A percentile compares a stretch with the other conserved stretches of the same genome.
Evolutionary conservation across 2,329 filamentous ascomycete genomes (phyloP).

Genomic region (Tolypocladium pustulatum): DNA sequence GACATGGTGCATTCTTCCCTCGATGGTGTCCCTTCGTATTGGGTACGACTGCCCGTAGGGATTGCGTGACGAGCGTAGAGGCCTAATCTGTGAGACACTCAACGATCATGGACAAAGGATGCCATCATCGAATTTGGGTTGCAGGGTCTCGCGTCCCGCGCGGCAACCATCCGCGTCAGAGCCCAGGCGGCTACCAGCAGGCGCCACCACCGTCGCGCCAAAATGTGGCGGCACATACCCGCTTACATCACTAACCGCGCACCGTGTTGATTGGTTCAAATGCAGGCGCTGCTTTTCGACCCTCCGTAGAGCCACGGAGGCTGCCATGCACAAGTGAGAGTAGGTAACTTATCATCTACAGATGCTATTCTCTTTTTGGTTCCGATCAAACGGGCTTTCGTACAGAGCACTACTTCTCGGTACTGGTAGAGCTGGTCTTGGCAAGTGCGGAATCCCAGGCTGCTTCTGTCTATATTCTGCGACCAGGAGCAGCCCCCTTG

Average conservation of each 20-base stretch:
- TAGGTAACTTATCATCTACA: too few species aligned
- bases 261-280: neutral
- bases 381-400: too few species aligned
- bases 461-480: neutral
- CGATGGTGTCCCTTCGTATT: neutral
- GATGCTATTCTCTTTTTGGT: too few species aligned
- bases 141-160: neutral
- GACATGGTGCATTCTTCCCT: conserved; percentile 5
- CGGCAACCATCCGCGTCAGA: neutral
- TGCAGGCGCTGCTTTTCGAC: neutral
- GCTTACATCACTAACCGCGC: neutral
- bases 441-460: too few species aligned
- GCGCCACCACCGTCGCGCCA: neutral
- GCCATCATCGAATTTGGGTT: neutral
- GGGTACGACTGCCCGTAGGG: neutral
- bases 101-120: neutral
- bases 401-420: too few species aligned
- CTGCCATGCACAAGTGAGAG: too few species aligned
- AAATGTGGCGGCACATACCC: neutral
- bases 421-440: too few species aligned
- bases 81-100: neutral
- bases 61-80: neutral
- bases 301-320: neutral
- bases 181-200: neutral
- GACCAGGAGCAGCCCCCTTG: neutral